Conservation (phyloP, 768 basidiomycete species). For the Cyathus striatus region DNA sequence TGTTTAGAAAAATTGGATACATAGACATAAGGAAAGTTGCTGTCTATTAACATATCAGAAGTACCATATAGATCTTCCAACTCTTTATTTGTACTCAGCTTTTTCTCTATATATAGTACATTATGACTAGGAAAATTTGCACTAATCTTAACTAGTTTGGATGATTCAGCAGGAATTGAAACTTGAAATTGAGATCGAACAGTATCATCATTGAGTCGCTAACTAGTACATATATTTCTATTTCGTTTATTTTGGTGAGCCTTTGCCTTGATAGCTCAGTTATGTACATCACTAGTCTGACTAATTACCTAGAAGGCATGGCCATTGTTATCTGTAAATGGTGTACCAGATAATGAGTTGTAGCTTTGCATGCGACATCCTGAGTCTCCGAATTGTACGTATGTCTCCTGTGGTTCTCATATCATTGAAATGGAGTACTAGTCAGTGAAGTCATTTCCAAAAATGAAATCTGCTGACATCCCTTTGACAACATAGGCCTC, state of each 20-base stretch:
- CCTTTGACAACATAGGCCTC: constrained; percentile 26
- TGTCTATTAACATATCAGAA: constrained; percentile 10
- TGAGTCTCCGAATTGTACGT: constrained; percentile 6
- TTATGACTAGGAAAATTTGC: not conserved
- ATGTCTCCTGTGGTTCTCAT: constrained; percentile 4
- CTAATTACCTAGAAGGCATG: constrained; percentile 3
- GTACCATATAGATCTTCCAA: constrained; percentile 5
- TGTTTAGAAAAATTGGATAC: constrained; percentile 6
- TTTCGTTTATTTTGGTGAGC: constrained; percentile 2
- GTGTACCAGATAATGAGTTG: not conserved
- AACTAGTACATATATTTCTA: not conserved
- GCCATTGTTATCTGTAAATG: constrained; percentile 1
- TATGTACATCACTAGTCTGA: not conserved
- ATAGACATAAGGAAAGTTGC: not conserved
- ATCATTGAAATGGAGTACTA: constrained; percentile 24
- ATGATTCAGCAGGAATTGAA: constrained; percentile 9
- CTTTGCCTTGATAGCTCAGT: not conserved
- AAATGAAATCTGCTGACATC: too few species aligned
- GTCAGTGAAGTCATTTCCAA: constrained; percentile 27
- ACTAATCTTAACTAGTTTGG: constrained; percentile 6
- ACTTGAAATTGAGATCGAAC: constrained; percentile 1
- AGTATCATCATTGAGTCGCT: not conserved
- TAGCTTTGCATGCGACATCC: constrained; percentile 3
- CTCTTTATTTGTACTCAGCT: constrained; percentile 2
- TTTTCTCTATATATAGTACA: constrained; percentile 9